phyloP scores from a whole-genome alignment of 2,329 filamentous ascomycete species.

The Onygena corvina region DNA sequence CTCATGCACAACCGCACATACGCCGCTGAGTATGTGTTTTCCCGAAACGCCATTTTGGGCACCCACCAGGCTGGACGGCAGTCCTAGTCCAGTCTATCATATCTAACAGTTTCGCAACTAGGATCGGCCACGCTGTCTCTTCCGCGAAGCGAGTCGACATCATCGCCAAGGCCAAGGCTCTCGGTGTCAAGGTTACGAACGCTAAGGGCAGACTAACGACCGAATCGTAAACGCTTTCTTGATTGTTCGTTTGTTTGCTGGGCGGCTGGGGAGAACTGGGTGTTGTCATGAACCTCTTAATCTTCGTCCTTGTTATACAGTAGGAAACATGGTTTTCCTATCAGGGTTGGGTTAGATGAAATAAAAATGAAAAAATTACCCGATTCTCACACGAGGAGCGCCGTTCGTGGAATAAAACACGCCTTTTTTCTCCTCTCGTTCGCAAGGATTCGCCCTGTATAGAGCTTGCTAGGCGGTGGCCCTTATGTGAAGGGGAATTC shows the following conservation, averaged over 20 bases:
- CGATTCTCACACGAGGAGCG: not conserved
- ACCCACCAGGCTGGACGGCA: too few species aligned
- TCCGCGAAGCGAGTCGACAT: slow-evolving; percentile 98
- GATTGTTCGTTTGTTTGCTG: slow-evolving; percentile 11
- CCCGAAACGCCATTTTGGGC: not conserved
- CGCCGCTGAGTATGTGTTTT: slow-evolving; percentile 81
- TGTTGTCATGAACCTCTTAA: slow-evolving; percentile 12
- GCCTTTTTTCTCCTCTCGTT: not conserved
- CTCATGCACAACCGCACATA: slow-evolving; percentile 99
- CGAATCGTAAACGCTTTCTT: slow-evolving; percentile 42
- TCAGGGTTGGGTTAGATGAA: slow-evolving; percentile 6
- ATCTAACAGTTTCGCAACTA: slow-evolving; percentile 28
- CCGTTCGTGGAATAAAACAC: not conserved
- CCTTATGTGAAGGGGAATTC: too few species aligned
- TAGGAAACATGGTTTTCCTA: slow-evolving; percentile 4
- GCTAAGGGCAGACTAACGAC: slow-evolving; percentile 97
- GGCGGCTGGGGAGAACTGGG: slow-evolving; percentile 9
- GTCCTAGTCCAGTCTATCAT: too few species aligned
- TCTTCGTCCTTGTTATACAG: slow-evolving; percentile 11
- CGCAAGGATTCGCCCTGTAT: too few species aligned
- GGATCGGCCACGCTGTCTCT: slow-evolving; percentile 96
- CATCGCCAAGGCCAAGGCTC: slow-evolving; percentile 89
- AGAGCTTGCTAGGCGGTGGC: too few species aligned
- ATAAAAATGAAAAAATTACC: slow-evolving; percentile 8
- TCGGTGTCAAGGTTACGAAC: slow-evolving; percentile 99